Base-by-base conservation (phyloP, 1,284 basidiomycete genomes). In the Xerocomus minutiporus region DNA sequence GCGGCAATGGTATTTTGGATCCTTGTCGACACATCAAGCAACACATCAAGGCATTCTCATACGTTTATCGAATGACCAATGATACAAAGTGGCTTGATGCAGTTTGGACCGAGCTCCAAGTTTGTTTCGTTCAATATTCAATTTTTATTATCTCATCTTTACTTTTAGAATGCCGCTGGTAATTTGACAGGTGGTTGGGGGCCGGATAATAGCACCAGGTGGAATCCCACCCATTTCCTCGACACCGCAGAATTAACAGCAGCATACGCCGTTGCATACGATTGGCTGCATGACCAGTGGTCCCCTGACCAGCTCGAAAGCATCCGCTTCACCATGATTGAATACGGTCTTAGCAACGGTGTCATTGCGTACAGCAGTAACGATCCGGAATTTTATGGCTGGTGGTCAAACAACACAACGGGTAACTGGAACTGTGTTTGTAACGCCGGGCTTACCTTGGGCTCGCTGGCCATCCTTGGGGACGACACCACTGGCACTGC, bases 361-460 rank as follows among this genome's bases (percentile, higher is more conserved):
- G 53, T 81, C 36, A 61, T 60, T 38, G 82, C 81, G 1, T 82
- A 80, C 60, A 75, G 71, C 36, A 69, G 73, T 52, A 69, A 74
- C 52, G 71, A 71, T 46, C 58, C 68, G 41, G 50, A 59, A n/a
- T 69, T 48, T 60, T 72, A 69, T 46, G 78, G 84, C 51, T 86
- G 88, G 86, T 85, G 83, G 84, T 67, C 64, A 50, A 75, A 51
- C 46, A 77, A 76, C 57, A 81, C 75, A 35, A 73, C 73, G 35
- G 88, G 96, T 41, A 98, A 98, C 77, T 98, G 95, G 95, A 98
- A 98, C 72, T 98, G 96, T 63, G 92, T 98, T 57, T 93, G 88
- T 77, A 99, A 98, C 71, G 83, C 84, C 52, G 96, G 96, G 57
- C 75, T 99, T 59, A 91, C 91, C 25, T 72, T 97, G 64, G 97